Evolutionary conservation across 148 eudicot genomes (phyloP).

Genomic region (Salicornia ramosissima): DNA sequence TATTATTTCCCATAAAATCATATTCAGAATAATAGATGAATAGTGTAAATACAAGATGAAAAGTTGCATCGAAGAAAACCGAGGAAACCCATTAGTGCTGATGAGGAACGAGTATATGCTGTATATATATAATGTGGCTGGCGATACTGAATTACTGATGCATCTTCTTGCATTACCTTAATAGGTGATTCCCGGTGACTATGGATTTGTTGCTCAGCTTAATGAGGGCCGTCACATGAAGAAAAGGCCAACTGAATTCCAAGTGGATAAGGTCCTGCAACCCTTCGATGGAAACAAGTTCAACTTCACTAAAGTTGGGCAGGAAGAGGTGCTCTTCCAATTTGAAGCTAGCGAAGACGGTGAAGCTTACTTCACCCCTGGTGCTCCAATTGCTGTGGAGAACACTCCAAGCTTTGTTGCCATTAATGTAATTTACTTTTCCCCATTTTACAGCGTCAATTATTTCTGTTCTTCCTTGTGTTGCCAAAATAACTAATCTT

Average conservation of each 20-base stretch:
- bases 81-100: too few relatives aligned
- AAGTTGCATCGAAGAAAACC: too few relatives aligned
- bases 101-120: too few relatives aligned
- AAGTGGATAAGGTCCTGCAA: conserved; percentile 82
- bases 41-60: too few relatives aligned
- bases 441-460: not conserved
- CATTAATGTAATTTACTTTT: conserved; percentile 52
- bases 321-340: conserved; percentile 89
- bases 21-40: too few relatives aligned
- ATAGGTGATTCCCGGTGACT: conserved; percentile 71
- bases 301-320: conserved; percentile 94
- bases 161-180: not conserved
- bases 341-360: conserved; percentile 62
- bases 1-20: too few relatives aligned
- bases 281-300: conserved; percentile 83
- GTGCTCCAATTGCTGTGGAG: conserved; percentile 51
- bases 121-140: not conserved
- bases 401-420: conserved; percentile 78
- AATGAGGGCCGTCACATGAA: conserved; percentile 94
- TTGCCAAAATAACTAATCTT: not conserved
- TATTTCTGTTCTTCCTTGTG: not conserved
- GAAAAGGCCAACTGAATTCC: conserved; percentile 90
- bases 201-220: conserved; percentile 89
- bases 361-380: conserved; percentile 50
- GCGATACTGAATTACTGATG: conserved; percentile 20